These are phyloP conservation scores for Favolaschia claudopus DNA, from an alignment of 768 basidiomycete genomes.

Conservation along the genomic window DNA sequence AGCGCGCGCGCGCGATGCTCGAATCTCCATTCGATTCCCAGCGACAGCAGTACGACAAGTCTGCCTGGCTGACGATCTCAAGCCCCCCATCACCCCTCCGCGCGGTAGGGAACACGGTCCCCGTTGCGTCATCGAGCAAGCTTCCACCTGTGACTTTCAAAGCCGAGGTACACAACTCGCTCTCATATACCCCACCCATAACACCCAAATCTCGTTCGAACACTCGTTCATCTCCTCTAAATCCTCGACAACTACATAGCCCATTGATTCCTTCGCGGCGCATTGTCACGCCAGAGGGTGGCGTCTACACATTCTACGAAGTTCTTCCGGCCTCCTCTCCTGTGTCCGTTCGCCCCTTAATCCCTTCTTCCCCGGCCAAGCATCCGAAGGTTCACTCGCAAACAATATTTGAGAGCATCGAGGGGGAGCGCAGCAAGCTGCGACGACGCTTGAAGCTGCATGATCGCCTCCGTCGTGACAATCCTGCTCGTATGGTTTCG, in stretches of 20 bases:
- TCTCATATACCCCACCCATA: too few species aligned
- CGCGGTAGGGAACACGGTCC: slow-evolving; percentile 10
- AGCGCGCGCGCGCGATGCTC: background rate
- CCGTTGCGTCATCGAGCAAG: slow-evolving; percentile 11
- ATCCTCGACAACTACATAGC: too few species aligned
- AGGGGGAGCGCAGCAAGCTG: background rate
- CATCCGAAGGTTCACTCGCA: background rate
- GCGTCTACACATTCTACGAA: slow-evolving; percentile 14
- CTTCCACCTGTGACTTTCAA: background rate
- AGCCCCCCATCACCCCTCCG: slow-evolving; percentile 14
- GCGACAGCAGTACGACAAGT: background rate
- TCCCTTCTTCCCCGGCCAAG: background rate
- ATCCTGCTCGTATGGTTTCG: background rate
- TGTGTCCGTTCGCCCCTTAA: background rate
- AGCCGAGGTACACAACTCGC: too few species aligned
- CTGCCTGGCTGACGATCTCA: slow-evolving; percentile 8
- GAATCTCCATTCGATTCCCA: slow-evolving; percentile 25
- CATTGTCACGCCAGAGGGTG: slow-evolving; percentile 14
- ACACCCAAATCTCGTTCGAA: too few species aligned
- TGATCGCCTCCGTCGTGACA: slow-evolving; percentile 8
- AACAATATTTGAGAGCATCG: slow-evolving; percentile 1
- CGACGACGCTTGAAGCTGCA: slow-evolving; percentile 6
- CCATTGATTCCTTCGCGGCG: too few species aligned
- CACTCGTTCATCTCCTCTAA: too few species aligned
- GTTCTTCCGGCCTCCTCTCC: slow-evolving; percentile 17